Conservation (phyloP, 139 green algal genomes). For the Chlorella vulgaris region DNA sequence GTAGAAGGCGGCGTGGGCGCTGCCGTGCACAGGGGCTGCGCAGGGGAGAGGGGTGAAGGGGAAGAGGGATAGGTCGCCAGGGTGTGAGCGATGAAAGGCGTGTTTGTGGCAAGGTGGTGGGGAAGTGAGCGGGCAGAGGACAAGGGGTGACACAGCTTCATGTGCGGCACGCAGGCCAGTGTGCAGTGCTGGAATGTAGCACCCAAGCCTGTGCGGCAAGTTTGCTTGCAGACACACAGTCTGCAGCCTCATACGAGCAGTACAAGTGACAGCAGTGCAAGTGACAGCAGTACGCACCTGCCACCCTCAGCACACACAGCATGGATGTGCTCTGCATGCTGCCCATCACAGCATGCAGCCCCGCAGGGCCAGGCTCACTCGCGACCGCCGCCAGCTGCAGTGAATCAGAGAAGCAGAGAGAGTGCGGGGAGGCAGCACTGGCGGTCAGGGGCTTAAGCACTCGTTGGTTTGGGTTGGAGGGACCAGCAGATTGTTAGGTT, state of each 20-base stretch:
- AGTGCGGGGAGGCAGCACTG: background rate
- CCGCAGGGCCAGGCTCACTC: background rate
- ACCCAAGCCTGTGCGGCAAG: too few species aligned
- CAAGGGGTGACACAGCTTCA: background rate
- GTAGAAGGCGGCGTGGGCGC: constrained; percentile 37
- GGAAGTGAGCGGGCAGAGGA: background rate
- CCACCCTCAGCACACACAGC: constrained; percentile 16
- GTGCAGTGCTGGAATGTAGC: background rate
- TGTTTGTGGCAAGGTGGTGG: too few species aligned
- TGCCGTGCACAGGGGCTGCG: constrained; percentile 20
- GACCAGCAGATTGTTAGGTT: background rate
- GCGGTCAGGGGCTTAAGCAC: background rate
- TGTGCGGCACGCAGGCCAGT: background rate
- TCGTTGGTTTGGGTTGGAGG: background rate
- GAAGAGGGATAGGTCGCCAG: background rate
- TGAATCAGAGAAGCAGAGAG: background rate
- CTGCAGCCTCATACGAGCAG: too few species aligned
- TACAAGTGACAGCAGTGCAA: too few species aligned
- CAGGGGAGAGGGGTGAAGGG: background rate
- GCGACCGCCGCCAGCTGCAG: constrained; percentile 14
- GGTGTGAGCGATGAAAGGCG: background rate
- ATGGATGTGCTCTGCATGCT: constrained; percentile 17
- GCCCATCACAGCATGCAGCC: constrained; percentile 12
- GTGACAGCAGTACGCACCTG: too few species aligned
- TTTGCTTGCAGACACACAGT: too few species aligned